Evolutionary conservation across 768 basidiomycete species (phyloP).

Genomic region (Serendipita sp.): DNA sequence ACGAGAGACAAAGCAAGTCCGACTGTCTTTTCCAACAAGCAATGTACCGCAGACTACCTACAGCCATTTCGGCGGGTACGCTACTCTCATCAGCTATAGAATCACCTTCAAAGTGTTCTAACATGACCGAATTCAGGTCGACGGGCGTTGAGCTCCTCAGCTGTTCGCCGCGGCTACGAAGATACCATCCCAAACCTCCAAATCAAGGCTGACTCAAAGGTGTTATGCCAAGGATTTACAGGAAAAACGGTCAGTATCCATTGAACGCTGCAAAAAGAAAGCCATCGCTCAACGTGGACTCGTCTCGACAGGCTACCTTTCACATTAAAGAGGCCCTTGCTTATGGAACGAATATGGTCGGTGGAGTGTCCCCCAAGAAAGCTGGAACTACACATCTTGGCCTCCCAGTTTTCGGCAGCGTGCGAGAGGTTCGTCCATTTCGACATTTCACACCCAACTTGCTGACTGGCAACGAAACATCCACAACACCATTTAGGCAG

Average conservation of each 20-base stretch:
- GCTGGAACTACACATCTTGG: conserved; percentile 92
- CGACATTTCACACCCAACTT: not conserved
- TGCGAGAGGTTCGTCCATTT: conserved; percentile 55
- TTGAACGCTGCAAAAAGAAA: conserved; percentile 1
- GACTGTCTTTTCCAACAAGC: not conserved
- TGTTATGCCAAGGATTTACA: conserved; percentile 81
- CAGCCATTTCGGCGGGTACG: not conserved
- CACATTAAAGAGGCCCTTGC: conserved; percentile 84
- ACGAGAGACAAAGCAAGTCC: not conserved
- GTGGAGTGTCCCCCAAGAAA: conserved; percentile 92
- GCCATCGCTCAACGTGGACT: conserved; percentile 15
- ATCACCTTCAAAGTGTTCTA: not conserved
- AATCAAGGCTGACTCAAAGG: conserved; percentile 88
- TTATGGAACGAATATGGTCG: conserved; percentile 95
- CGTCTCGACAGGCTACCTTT: conserved; percentile 64
- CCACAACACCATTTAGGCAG: conserved; percentile 40
- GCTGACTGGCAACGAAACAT: not conserved
- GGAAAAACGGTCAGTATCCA: conserved; percentile 72
- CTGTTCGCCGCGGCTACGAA: conserved; percentile 59
- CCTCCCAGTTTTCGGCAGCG: conserved; percentile 82
- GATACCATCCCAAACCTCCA: conserved; percentile 82
- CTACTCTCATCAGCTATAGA: not conserved
- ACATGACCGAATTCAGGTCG: conserved; percentile 11
- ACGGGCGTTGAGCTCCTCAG: conserved; percentile 69
- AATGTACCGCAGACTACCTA: conserved; percentile 3